Evolutionary conservation across 208 protist species (phyloP).

Genomic region (Trypanosomatidae sp.): DNA sequence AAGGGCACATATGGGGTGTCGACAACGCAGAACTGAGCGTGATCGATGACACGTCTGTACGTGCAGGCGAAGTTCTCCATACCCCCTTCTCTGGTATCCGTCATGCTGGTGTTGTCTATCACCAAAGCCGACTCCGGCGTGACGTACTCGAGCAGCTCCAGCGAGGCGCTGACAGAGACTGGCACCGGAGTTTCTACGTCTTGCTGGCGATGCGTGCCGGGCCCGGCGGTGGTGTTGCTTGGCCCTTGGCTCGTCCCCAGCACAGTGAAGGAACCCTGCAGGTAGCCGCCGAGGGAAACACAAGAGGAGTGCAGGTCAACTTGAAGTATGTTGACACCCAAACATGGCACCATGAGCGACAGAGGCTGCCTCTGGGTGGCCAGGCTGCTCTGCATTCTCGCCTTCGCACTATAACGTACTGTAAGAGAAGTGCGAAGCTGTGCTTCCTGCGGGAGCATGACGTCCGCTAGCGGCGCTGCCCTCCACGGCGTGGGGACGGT

Average conservation of each 20-base stretch:
- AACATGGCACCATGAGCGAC: slow-evolving; percentile 29
- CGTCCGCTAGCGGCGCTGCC: slow-evolving; percentile 31
- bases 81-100: slow-evolving; percentile 14
- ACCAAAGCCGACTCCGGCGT: slow-evolving; percentile 26
- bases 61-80: slow-evolving; percentile 29
- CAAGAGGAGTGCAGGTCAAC: slow-evolving; percentile 37
- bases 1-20: slow-evolving; percentile 29
- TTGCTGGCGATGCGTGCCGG: neutral
- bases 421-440: slow-evolving; percentile 28
- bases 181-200: slow-evolving; percentile 16
- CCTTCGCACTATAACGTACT: slow-evolving; percentile 18
- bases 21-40: slow-evolving; percentile 16
- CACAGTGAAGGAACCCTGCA: slow-evolving; percentile 38
- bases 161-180: slow-evolving; percentile 15
- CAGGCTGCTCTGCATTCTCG: slow-evolving; percentile 14
- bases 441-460: slow-evolving; percentile 21
- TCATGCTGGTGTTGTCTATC: slow-evolving; percentile 10
- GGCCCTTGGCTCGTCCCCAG: slow-evolving; percentile 1
- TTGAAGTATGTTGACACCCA: slow-evolving; percentile 21
- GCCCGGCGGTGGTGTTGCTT: neutral
- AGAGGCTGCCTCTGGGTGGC: slow-evolving; percentile 29
- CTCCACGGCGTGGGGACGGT: slow-evolving; percentile 33
- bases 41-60: slow-evolving; percentile 25
- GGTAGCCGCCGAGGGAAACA: slow-evolving; percentile 34
- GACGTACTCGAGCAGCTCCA: slow-evolving; percentile 29